Percentiles rank a stretch among this genome's conserved stretches.
Conservation (phyloP, 495 filamentous ascomycete genomes). For the Podospora didyma region DNA sequence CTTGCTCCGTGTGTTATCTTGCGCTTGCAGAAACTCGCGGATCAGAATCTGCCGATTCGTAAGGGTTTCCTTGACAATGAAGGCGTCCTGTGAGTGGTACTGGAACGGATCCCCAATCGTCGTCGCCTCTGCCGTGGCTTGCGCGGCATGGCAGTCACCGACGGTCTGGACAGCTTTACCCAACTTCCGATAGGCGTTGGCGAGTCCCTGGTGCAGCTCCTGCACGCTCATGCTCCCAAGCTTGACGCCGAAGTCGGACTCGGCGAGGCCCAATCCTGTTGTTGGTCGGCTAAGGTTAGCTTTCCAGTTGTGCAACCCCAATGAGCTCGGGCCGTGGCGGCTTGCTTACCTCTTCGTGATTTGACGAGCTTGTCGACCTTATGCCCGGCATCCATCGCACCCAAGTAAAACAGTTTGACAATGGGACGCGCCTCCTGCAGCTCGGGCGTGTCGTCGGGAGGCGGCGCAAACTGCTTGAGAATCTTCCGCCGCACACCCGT, state of each 20-base stretch:
- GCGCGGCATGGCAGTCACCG: conserved; percentile 94
- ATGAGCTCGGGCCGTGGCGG: not conserved
- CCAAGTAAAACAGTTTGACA: conserved; percentile 94
- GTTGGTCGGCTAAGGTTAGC: not conserved
- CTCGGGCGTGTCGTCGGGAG: conserved; percentile 95
- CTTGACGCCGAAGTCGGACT: conserved; percentile 91
- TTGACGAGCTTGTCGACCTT: conserved; percentile 95
- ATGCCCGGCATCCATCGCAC: conserved; percentile 90
- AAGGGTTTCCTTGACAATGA: conserved; percentile 98
- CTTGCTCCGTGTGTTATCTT: conserved; percentile 73
- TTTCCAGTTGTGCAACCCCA: not conserved
- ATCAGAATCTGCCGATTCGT: conserved; percentile 99
- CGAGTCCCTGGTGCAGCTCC: conserved; percentile 83
- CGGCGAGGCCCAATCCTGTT: conserved; percentile 81
- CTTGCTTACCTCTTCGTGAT: conserved; percentile 72
- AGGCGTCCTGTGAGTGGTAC: conserved; percentile 93
- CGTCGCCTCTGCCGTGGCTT: conserved; percentile 94
- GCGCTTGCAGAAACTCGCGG: conserved; percentile 84
- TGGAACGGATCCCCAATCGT: conserved; percentile 90
- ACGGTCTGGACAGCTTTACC: conserved; percentile 88
- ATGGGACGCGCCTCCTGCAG: conserved; percentile 81
- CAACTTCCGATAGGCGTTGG: conserved; percentile 88
- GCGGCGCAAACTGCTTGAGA: conserved; percentile 97
- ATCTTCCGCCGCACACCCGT: conserved; percentile 92
- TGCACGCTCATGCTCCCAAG: conserved; percentile 78